Evolutionary conservation across 2,329 filamentous ascomycete species (phyloP).

Genomic region (Gremmenia infestans): DNA sequence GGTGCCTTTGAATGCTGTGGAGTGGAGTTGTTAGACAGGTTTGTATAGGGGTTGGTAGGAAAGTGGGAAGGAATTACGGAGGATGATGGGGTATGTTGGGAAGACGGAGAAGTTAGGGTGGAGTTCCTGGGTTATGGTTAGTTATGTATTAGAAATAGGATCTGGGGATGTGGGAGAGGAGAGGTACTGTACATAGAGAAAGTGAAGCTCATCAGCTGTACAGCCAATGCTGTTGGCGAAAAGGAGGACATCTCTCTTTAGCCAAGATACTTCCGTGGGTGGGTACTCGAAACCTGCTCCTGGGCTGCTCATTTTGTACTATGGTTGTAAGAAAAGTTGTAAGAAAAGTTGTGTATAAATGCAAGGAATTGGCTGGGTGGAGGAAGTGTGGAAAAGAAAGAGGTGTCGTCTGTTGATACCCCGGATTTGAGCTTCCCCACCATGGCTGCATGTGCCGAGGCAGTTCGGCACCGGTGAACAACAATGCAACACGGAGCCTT

Average conservation of each 20-base stretch:
- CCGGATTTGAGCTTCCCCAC: neutral
- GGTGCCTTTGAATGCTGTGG: conserved; percentile 59
- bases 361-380: neutral
- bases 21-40: conserved; percentile 4
- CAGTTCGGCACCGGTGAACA: neutral
- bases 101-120: conserved; percentile 84
- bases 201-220: conserved; percentile 81
- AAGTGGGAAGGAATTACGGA: conserved; percentile 15
- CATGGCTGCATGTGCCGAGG: neutral
- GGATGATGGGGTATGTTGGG: conserved; percentile 52
- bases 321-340: neutral
- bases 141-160: neutral
- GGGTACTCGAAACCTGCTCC: conserved; percentile 78
- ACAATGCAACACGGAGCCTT: neutral
- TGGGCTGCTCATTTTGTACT: conserved; percentile 28
- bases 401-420: neutral
- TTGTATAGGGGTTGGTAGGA: neutral
- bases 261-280: conserved; percentile 69
- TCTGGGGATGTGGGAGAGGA: conserved; percentile 8
- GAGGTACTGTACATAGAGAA: conserved; percentile 66
- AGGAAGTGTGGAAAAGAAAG: neutral
- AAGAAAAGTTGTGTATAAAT: neutral
- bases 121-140: conserved; percentile 57
- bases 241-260: conserved; percentile 81
- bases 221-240: conserved; percentile 88